These are phyloP conservation scores for Eleusine coracana DNA, from an alignment of 176 grass and related monocot genomes.

Conservation along the genomic window DNA sequence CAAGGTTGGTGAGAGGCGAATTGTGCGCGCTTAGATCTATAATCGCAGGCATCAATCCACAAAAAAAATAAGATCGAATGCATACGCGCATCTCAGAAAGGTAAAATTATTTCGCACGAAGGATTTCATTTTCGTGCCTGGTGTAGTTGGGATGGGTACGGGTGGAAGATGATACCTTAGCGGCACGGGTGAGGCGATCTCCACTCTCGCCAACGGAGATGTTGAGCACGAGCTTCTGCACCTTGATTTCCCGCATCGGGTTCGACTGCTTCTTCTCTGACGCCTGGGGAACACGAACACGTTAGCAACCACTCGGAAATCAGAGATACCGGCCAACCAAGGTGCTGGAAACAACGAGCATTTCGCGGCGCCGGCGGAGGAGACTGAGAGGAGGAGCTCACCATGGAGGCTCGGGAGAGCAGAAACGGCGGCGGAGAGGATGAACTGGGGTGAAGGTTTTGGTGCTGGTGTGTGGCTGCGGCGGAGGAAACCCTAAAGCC, in stretches of 20 bases:
- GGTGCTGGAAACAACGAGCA: background rate
- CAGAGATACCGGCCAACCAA: background rate
- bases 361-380: background rate
- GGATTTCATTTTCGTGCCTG: background rate
- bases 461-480: background rate
- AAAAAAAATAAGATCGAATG: background rate
- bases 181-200: slow-evolving; percentile 49
- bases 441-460: background rate
- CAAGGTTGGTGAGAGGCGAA: background rate
- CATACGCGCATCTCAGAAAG: background rate
- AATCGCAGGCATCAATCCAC: background rate
- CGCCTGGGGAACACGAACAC: slow-evolving; percentile 29
- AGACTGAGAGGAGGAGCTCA: background rate
- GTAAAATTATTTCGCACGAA: background rate
- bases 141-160: background rate
- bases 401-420: slow-evolving; percentile 25
- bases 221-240: slow-evolving; percentile 62
- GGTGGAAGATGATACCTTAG: slow-evolving; percentile 35
- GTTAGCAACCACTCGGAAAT: background rate
- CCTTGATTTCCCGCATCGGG: slow-evolving; percentile 58
- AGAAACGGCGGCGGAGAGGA: background rate
- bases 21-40: background rate
- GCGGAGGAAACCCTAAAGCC: slow-evolving; percentile 52
- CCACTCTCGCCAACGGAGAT: slow-evolving; percentile 59
- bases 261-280: slow-evolving; percentile 55